Conservation (phyloP, 345 rosid genomes). For the Hypericum perforatum region DNA sequence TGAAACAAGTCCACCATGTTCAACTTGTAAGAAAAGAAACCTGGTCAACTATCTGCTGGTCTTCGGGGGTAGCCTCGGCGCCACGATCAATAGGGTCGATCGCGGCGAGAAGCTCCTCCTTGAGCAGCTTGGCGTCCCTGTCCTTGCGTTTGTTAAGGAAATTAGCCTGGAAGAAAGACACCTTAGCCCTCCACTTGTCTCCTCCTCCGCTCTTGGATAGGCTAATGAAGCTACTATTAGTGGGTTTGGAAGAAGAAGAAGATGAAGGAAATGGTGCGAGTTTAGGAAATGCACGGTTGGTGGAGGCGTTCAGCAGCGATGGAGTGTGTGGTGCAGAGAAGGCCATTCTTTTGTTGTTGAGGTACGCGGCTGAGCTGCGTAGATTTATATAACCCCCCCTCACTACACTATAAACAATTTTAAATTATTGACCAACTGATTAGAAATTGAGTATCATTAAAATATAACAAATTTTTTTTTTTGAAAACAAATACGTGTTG, state of each 20-base stretch:
- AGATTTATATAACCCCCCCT: too few species aligned
- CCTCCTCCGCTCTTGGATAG: slow-evolving; percentile 1
- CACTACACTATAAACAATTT: too few species aligned
- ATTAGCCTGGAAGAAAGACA: slow-evolving; percentile 61
- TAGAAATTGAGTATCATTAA: too few species aligned
- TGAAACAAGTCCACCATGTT: too few species aligned
- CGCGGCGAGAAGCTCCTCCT: slow-evolving; percentile 65
- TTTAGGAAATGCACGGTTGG: slow-evolving; percentile 11
- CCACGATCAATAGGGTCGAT: slow-evolving; percentile 71
- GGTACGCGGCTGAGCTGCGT: too few species aligned
- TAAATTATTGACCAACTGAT: too few species aligned
- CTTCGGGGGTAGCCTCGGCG: slow-evolving; percentile 69
- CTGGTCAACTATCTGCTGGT: slow-evolving; percentile 63
- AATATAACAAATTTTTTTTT: too few species aligned
- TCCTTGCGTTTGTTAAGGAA: slow-evolving; percentile 43
- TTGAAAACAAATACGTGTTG: too few species aligned
- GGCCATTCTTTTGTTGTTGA: slow-evolving; percentile 18
- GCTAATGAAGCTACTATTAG: slow-evolving; percentile 11
- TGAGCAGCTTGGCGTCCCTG: slow-evolving; percentile 44
- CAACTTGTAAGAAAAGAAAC: slow-evolving; percentile 16
- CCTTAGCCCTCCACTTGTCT: slow-evolving; percentile 39
- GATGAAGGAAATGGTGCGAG: slow-evolving; percentile 6
- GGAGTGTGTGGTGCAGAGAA: slow-evolving; percentile 14
- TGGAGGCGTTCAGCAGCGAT: slow-evolving; percentile 8
- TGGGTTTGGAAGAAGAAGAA: slow-evolving; percentile 14